Base-by-base conservation (phyloP, 345 rosid species). In the Camelina hispida region DNA sequence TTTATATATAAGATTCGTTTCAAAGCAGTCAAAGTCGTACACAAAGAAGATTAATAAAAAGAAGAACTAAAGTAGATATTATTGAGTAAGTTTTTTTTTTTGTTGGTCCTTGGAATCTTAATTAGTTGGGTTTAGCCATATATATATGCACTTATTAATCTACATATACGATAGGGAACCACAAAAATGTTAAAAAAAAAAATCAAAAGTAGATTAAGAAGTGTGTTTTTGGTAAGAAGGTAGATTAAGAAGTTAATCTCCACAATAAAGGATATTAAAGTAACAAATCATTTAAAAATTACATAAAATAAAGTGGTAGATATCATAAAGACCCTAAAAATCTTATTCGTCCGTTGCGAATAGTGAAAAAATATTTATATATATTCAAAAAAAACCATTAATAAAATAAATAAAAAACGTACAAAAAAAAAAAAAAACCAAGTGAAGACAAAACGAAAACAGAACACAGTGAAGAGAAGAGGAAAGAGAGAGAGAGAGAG, bases 361-460 rank as follows among this genome's bases (percentile, higher is more conserved):
- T 5, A 15, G 35, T 8, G 4, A 16, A 32, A n/a, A n/a, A n/a
- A n/a, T n/a, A n/a, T n/a, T n/a, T n/a, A n/a, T n/a, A n/a, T n/a
- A n/a, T n/a, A n/a, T n/a, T n/a, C n/a, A n/a, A n/a, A n/a, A n/a
- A n/a, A n/a, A n/a, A 11, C 13, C 34, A 53, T 57, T 6, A 44
- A 44, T 28, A 75, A 14, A 53, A 76, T 2, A 25, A 28, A 4
- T 4, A 4, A 28, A 42, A 61, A 69, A 66, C 61, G 40, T 37
- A 14, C 2, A 43, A 38, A 46, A 47, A 14, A 13, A 13, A 13
- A 64, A 47, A 44, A 52, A 15, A 4, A 1, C 9, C 16, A 42
- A 43, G 72, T 66, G 64, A 25, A 59, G 78, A 57, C 65, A 73
- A 76, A 69, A 62, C 57, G 34, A 63, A 63, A 12, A 53, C 61